Base-by-base conservation (phyloP, 345 rosid species). In the Salix purpurea region DNA sequence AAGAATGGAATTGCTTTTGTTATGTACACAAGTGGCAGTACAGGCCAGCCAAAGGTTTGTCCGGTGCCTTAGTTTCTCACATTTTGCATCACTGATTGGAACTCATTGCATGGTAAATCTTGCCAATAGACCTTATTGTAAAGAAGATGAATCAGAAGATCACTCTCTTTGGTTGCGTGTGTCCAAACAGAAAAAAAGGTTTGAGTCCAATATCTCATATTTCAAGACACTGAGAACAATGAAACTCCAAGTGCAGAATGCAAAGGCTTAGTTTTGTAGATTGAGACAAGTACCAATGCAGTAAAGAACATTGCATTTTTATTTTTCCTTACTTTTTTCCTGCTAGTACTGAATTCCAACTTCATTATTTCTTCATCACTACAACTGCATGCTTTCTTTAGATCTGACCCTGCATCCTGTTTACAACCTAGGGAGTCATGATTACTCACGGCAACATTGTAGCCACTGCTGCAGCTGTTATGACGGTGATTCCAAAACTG, bases 21-120 rank as follows among this genome's bases (percentile, higher is more conserved):
- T 72, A 91, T 94, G 98, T 94, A 91, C 79, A 94, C 98, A 44
- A 94, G 98, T 78, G 98, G 98, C 77, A 94, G 98, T 79, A 89
- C 97, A 1, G 97, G 98, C 75, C 80, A 92, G 72, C 97, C 97
- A 71, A 94, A 94, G 97, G 98, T 94, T 82, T 52, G 79, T 58
- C 72, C 40, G 37, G 6, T 39, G 32, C 24, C 18, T 54, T 71
- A 4, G 28, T 56, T 67, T 34, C 54, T 69, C 7, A 62, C 68
- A 18, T 50, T 50, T 80, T 18, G 40, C 19, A 2, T 72, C 60
- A 7, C 1, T 70, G 58, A 12, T 62, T 39, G 68, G 40, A 42
- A 70, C 28, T 71, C 65, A 39, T 10, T 71, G 48, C 42, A 13
- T 34, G 2, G 26, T 18, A 34, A 56, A 52, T 61, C 52, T 30